Evolutionary conservation across 73 alveolate species (phyloP).

Genomic region (Paramecium biaurelia): DNA sequence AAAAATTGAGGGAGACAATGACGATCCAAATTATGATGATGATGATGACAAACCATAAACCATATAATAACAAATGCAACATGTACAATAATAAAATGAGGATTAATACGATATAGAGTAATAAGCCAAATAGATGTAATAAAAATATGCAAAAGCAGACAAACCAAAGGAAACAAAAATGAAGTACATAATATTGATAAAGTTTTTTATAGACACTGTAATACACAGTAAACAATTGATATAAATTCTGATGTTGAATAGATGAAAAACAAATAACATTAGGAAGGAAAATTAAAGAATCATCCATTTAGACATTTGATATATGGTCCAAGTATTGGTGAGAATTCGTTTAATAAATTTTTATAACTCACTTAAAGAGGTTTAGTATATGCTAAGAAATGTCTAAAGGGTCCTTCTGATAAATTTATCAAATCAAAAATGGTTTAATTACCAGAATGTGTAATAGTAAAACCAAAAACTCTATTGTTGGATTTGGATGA

Average conservation of each 20-base stretch:
- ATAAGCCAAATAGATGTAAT: neutral
- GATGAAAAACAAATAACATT: neutral
- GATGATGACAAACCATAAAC: conserved; percentile 16
- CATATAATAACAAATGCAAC: neutral
- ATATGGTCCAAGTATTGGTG: conserved; percentile 43
- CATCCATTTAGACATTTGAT: conserved; percentile 59
- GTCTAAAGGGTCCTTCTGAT: conserved; percentile 64
- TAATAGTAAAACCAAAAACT: conserved; percentile 52
- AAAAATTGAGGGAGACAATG: conserved; percentile 24
- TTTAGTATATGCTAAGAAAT: conserved; percentile 60
- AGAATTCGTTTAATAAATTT: conserved; percentile 42
- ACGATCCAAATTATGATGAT: conserved; percentile 15
- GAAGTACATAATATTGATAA: neutral
- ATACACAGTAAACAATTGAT: neutral
- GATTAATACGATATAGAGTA: conserved; percentile 24
- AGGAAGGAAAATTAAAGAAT: conserved; percentile 36
- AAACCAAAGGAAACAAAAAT: neutral
- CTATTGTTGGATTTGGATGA: conserved; percentile 61
- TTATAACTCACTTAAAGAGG: conserved; percentile 59
- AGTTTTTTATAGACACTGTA: neutral
- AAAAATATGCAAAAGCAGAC: conserved; percentile 27
- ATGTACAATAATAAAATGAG: neutral
- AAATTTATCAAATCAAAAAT: conserved; percentile 52
- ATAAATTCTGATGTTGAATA: conserved; percentile 39
- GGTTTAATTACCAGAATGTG: conserved; percentile 49